These are phyloP conservation scores for Coniochaeta ligniaria DNA, from an alignment of 2,329 filamentous ascomycete genomes.

Conservation along the genomic window DNA sequence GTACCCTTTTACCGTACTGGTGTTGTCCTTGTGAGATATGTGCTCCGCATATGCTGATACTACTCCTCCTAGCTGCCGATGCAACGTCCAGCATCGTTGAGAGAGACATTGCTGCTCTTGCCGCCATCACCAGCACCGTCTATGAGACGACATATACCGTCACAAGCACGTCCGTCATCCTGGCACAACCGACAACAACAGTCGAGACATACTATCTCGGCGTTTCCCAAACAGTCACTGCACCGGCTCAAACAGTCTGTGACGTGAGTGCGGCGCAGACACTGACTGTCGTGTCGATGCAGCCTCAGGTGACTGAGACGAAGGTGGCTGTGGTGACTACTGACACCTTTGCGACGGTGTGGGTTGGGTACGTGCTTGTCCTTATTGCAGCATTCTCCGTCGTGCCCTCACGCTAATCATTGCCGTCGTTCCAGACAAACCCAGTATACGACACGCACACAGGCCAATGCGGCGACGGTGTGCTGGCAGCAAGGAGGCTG, in stretches of 20 bases:
- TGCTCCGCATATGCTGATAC: not conserved
- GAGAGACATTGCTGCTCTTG: slow-evolving; percentile 7
- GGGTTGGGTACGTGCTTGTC: slow-evolving; percentile 12
- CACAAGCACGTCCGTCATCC: slow-evolving; percentile 11
- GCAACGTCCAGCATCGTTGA: not conserved
- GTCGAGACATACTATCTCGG: slow-evolving; percentile 12
- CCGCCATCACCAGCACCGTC: slow-evolving; percentile 12
- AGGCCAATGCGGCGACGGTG: slow-evolving; percentile 10
- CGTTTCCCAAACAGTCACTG: slow-evolving; percentile 10
- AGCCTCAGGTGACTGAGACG: slow-evolving; percentile 8
- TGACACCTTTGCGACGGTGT: slow-evolving; percentile 10
- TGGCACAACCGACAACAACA: slow-evolving; percentile 9
- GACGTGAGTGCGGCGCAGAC: slow-evolving; percentile 8
- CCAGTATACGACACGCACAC: slow-evolving; percentile 11
- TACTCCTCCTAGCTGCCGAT: not conserved
- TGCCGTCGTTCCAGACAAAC: slow-evolving; percentile 9
- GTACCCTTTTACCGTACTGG: not conserved
- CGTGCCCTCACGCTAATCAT: not conserved
- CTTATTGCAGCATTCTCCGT: not conserved
- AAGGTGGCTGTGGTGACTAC: slow-evolving; percentile 10
- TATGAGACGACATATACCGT: slow-evolving; percentile 12
- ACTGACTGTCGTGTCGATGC: slow-evolving; percentile 10
- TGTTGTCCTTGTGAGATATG: not conserved
- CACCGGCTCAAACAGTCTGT: slow-evolving; percentile 15
- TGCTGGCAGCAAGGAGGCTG: slow-evolving; percentile 15